Evolutionary conservation across 2,329 filamentous ascomycete species (phyloP).

Genomic region (Monosporascus sp.): DNA sequence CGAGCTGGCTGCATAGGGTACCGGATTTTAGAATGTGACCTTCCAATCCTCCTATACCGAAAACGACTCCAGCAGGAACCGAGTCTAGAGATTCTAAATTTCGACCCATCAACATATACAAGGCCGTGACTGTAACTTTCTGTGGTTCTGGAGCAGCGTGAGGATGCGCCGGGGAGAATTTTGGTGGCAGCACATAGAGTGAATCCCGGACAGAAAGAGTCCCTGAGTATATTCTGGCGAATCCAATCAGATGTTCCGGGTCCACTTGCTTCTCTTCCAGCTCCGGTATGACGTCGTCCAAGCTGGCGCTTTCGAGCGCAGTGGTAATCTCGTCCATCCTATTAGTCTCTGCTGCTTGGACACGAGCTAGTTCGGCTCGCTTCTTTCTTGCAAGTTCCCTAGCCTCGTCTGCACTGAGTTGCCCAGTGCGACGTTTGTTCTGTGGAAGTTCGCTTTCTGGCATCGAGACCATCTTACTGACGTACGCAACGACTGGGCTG

Average conservation of each 20-base stretch:
- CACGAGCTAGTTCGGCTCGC: conserved; percentile 77
- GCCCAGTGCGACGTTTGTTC: conserved; percentile 68
- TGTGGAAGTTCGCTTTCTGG: conserved; percentile 87
- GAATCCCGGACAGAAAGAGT: conserved; percentile 83
- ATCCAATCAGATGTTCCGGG: conserved; percentile 86
- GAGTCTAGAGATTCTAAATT: conserved; percentile 75
- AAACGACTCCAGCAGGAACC: conserved; percentile 90
- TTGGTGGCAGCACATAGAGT: conserved; percentile 86
- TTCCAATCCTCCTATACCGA: conserved; percentile 88
- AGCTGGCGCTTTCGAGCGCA: conserved; percentile 54
- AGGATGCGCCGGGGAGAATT: conserved; percentile 79
- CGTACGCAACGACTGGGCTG: conserved; percentile 84
- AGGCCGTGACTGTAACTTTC: conserved; percentile 76
- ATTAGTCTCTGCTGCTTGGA: conserved; percentile 56
- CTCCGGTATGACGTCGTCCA: conserved; percentile 46
- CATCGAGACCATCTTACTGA: conserved; percentile 97
- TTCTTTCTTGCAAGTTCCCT: conserved; percentile 82
- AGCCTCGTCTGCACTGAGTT: conserved; percentile 83
- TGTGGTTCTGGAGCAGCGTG: conserved; percentile 67
- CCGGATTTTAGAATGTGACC: conserved; percentile 94
- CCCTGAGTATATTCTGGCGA: conserved; percentile 89
- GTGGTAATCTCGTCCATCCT: conserved; percentile 52
- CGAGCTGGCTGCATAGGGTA: conserved; percentile 81
- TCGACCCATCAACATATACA: conserved; percentile 95
- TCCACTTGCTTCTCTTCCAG: conserved; percentile 58